Base-by-base conservation (phyloP, 2,329 filamentous ascomycete species). In the Ascomycota sp. region DNA sequence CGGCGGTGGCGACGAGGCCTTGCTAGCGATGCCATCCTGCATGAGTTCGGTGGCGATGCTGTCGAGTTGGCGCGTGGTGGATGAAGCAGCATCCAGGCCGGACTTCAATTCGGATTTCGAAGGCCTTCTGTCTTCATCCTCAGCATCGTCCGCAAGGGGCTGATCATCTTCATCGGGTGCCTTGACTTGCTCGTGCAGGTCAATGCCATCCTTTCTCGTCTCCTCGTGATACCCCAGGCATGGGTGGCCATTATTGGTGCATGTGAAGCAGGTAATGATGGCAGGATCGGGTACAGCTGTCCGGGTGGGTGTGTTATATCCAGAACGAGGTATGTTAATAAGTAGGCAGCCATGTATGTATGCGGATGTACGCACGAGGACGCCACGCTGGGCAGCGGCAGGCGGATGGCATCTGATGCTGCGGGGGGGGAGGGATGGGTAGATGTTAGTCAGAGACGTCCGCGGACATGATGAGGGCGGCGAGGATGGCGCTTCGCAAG, bases 201-300 rank as follows among this genome's bases (percentile, higher is more conserved):
- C 48, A 20, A 32, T 36, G 22, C 38, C 44, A 27, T 59, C 61
- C 43, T 56, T 62, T 32, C 64, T 63, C 29, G 49, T 38, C 3
- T 56, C 43, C 34, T 74, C 71, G 12, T 58, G 63, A 43, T 80
- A 81, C 21, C 76, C 75, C 23, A 75, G 51, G 46, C 76, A 82
- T 11, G 56, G 53, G 43, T 81, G 75, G 8, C 72, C 70, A 43
- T 77, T 77, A 40, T 76, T 75, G 34, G 65, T 62, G 42, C 76
- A 82, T 8, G 76, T 81, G 34, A 72, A 74, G 51, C 76, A 81
- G 13, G 63, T 54, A 13, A 21, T 12, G 22, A 20, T 28, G 19
- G n/a, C 3, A 9, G 19, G 17, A 22, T 28, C 27, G 19, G 19
- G 19, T 28, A 28, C 27, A 28, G 28, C 9, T 15, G 12, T 23